Evolutionary conservation across 2,329 filamentous ascomycete species (phyloP), one percentile per base, ranked within the genome.

Genomic region (Stylonectria norvegica): DNA sequence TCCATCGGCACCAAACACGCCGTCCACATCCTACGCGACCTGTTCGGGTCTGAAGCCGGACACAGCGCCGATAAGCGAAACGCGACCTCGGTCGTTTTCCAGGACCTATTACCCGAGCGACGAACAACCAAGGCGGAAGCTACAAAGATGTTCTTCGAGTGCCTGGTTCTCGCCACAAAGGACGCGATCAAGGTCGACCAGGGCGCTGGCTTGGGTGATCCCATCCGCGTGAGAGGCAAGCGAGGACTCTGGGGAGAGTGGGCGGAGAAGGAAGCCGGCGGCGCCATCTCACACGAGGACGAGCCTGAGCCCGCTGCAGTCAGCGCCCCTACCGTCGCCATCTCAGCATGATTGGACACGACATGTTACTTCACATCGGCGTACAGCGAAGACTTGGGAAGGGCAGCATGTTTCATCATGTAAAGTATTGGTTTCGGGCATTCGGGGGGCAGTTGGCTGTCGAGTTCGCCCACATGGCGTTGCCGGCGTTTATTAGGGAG

Each of bases 71-170:
- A 82, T 41, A 83, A 86, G 66, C 81, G 89, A 56, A 85, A 84
- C 63, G 85, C 85, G 62, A 77, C 75, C 17, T 80, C 80, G 10
- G 89, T 95, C 3, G 75, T 94, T 3, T 96, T 98, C 73, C 91
- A 96, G 57, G 86, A 95, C 42, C 76, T 98, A 34, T 76, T 96
- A 22, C 93, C 93, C 0, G 88, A 95, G 66, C 70, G 75, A 49
- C 79, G 78, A 45, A 91, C 91, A 1, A 89, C 78, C 51, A 87
- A 88, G 64, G 85, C 86, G 7, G 93, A 97, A 57, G 93, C 93
- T 1, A 98, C 93, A 30, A 96, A 96, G 75, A 96, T 98, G 89
- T 98, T 98, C 71, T 98, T 98, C 57, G 93, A 98, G 68, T 85
- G 93, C 39, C 75, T 98, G 17, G 93, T 98, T 3, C 76, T 98